Conservation (phyloP, 495 filamentous ascomycete species). For the Talaromyces adpressus region DNA sequence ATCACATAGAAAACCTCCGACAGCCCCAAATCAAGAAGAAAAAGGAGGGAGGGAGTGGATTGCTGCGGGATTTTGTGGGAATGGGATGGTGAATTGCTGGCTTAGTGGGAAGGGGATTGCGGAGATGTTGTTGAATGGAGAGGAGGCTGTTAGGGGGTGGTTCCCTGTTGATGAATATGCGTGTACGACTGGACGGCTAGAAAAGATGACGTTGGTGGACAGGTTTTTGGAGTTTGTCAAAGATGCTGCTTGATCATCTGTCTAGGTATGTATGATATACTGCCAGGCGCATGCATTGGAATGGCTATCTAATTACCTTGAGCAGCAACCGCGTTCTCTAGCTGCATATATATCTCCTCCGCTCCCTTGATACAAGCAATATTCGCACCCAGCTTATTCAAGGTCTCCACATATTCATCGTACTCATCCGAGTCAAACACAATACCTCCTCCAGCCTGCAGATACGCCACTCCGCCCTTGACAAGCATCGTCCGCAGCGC, state of each 20-base stretch:
- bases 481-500: conserved; percentile 94
- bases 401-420: conserved; percentile 94
- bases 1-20: conserved; percentile 15
- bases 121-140: conserved; percentile 23
- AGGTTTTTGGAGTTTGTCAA: conserved; percentile 2
- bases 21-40: neutral
- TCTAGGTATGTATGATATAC: neutral
- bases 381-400: conserved; percentile 91
- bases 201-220: neutral
- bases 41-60: conserved; percentile 31
- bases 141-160: conserved; percentile 17
- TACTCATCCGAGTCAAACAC: conserved; percentile 92
- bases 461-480: conserved; percentile 83
- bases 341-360: conserved; percentile 62
- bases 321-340: conserved; percentile 25
- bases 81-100: conserved; percentile 45
- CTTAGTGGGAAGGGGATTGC: conserved; percentile 33
- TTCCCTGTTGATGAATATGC: conserved; percentile 19
- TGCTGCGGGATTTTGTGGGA: conserved; percentile 35
- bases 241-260: neutral
- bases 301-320: neutral
- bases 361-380: conserved; percentile 79
- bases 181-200: conserved; percentile 2
- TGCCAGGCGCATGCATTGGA: neutral
- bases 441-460: conserved; percentile 96